These are phyloP conservation scores for Blastocystis sp. DNA, from an alignment of 352 stramenopile genomes.

Conservation along the genomic window DNA sequence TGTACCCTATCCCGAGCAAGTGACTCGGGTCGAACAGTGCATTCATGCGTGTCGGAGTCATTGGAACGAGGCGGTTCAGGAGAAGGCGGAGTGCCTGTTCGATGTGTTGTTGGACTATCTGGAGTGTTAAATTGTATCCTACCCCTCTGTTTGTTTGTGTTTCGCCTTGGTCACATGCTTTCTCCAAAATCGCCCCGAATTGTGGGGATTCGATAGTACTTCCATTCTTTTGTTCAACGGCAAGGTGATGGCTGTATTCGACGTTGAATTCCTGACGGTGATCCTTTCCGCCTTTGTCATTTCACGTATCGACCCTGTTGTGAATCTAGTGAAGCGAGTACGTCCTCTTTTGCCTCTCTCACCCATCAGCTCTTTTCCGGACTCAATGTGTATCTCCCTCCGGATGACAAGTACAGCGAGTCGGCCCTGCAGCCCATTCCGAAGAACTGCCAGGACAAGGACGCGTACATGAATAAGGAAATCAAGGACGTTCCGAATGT, in stretches of 20 bases:
- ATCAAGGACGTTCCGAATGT: conserved; percentile 47
- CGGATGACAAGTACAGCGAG: not conserved
- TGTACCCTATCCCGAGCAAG: not conserved
- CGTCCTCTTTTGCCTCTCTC: not conserved
- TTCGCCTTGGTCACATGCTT: not conserved
- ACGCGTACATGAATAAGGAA: conserved; percentile 39
- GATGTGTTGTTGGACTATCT: conserved; percentile 57
- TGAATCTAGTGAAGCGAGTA: conserved; percentile 30
- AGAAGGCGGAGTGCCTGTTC: conserved; percentile 45
- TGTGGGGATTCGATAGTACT: not conserved
- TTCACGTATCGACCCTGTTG: conserved; percentile 42
- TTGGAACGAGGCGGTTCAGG: conserved; percentile 43
- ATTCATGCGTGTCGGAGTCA: conserved; percentile 9
- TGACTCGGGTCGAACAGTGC: conserved; percentile 1
- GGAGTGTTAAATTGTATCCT: conserved; percentile 32
- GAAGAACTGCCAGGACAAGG: conserved; percentile 63
- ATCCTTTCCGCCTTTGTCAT: conserved; percentile 54
- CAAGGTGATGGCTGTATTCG: conserved; percentile 37
- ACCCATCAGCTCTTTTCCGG: conserved; percentile 8
- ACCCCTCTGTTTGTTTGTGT: conserved; percentile 26
- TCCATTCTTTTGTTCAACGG: not conserved
- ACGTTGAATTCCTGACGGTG: conserved; percentile 65
- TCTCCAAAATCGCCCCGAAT: not conserved
- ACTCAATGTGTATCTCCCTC: conserved; percentile 32
- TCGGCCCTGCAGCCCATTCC: conserved; percentile 21